Evolutionary conservation across 78 protist genomes (phyloP).

Genomic region (Bigelowiella natans): DNA sequence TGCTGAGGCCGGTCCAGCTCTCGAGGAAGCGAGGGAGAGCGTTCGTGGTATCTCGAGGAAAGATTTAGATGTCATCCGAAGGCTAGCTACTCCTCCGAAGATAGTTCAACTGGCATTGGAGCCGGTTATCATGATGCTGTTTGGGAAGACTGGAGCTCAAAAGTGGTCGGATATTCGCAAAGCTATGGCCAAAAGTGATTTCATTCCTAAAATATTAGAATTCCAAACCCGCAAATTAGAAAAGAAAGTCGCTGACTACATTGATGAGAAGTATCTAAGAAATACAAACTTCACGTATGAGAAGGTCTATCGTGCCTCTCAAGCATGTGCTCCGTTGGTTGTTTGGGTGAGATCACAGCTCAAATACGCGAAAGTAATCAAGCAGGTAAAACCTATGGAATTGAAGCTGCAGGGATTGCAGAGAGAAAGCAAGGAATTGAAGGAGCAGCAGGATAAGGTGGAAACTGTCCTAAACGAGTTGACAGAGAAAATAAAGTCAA

Average conservation of each 20-base stretch:
- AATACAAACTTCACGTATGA: conserved; percentile 55
- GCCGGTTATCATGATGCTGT: conserved; percentile 41
- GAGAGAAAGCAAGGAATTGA: conserved; percentile 34
- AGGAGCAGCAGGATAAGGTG: conserved; percentile 27
- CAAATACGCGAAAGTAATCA: conserved; percentile 55
- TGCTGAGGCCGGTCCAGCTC: neutral
- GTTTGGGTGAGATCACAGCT: conserved; percentile 78
- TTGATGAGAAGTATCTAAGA: conserved; percentile 41
- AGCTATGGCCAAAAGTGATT: conserved; percentile 49
- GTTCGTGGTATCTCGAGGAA: conserved; percentile 36
- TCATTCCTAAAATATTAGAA: conserved; percentile 56
- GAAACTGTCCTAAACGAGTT: neutral
- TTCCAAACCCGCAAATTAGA: conserved; percentile 54
- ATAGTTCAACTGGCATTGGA: conserved; percentile 56
- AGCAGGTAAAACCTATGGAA: conserved; percentile 62
- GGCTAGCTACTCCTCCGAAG: neutral
- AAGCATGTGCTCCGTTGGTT: conserved; percentile 87
- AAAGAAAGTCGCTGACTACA: conserved; percentile 6
- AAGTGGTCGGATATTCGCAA: conserved; percentile 70
- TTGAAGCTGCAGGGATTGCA: conserved; percentile 36
- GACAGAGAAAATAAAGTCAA: neutral
- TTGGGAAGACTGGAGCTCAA: conserved; percentile 7
- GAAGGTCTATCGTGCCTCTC: conserved; percentile 52
- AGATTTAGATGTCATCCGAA: conserved; percentile 48
- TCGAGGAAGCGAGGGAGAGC: neutral